Evolutionary conservation across 768 basidiomycete genomes (phyloP).

Genomic region (Rhizopogon roseolus): DNA sequence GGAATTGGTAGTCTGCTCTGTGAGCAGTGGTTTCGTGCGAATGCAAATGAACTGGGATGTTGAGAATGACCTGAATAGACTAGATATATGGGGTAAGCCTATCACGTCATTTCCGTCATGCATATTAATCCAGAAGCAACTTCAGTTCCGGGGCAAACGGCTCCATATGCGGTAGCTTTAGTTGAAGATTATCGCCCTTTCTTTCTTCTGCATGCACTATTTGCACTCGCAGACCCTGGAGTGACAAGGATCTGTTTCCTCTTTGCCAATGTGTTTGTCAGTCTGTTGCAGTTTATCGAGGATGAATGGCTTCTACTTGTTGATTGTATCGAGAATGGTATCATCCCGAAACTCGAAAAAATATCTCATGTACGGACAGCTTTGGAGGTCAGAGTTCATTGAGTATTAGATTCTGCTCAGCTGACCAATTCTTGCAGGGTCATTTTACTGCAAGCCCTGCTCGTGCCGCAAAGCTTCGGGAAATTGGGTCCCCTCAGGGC

Average conservation of each 20-base stretch:
- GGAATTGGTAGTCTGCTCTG: background rate
- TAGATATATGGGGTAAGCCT: background rate
- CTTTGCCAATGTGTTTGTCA: slow-evolving; percentile 4
- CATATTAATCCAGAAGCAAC: background rate
- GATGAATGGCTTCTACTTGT: slow-evolving; percentile 3
- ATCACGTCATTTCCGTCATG: background rate
- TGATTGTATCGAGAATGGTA: slow-evolving; percentile 3
- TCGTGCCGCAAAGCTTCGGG: slow-evolving; percentile 5
- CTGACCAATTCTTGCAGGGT: background rate
- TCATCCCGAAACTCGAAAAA: slow-evolving; percentile 1
- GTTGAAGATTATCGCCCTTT: slow-evolving; percentile 12
- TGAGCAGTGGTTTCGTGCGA: background rate
- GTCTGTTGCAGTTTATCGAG: slow-evolving; percentile 3
- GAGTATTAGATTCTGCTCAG: background rate
- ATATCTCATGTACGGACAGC: background rate
- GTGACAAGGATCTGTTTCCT: background rate
- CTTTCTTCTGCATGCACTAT: slow-evolving; percentile 16
- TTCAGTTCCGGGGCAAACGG: slow-evolving; percentile 8
- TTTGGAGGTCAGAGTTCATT: background rate
- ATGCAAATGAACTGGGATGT: background rate
- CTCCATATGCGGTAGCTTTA: slow-evolving; percentile 12
- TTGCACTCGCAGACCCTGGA: slow-evolving; percentile 8
- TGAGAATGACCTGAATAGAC: background rate
- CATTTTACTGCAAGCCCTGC: slow-evolving; percentile 5
- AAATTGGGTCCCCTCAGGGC: background rate